Evolutionary conservation across 1,284 basidiomycete species (phyloP), one percentile per base, ranked within the genome.

Genomic region (Agroathelia rolfsii): DNA sequence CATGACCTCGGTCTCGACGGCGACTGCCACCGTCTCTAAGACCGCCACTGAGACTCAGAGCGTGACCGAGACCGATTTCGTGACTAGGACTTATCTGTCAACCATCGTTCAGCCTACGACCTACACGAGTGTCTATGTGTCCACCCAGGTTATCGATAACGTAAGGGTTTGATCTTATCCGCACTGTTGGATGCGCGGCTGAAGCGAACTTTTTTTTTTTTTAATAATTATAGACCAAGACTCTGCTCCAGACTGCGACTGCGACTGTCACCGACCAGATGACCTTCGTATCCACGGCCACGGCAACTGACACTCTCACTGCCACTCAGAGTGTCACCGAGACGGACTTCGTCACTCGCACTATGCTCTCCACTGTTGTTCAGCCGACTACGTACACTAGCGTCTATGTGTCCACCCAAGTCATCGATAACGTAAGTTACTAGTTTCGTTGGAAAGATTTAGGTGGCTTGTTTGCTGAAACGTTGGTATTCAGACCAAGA

Each of bases 131-230:
- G 56, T 66, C 26, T 72, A 58, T 50, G 64, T 75, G 32, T 63
- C 59, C 48, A 78, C 75, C 22, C 41, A 66, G 39, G 63, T 76
- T 49, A 68, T 74, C 39, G 69, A 79, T 51, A 70, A 76, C 48
- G 71, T 73, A 39, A 48, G 62, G 47, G 18, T 26, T 15, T 21
- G 20, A 26, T 13, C 8, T n/a, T 24, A 15, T 18, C 10, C 19
- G 19, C 12, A 15, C 13, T 30, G 12, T 14, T 23, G 22, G 23
- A 27, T n/a, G n/a, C n/a, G n/a, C n/a, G n/a, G n/a, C n/a, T n/a
- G n/a, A n/a, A n/a, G 14, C 23, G 22, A 24, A 27, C 16, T 18
- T 24, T n/a, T n/a, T 9, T 8, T 7, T 30, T 20, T 34, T 24
- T 14, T 60, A 70, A 66, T 9, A 21, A 14, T 22, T 35, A 18